Evolutionary conservation across 202 grass and related monocot species (phyloP).

Genomic region (Carex arenaria): DNA sequence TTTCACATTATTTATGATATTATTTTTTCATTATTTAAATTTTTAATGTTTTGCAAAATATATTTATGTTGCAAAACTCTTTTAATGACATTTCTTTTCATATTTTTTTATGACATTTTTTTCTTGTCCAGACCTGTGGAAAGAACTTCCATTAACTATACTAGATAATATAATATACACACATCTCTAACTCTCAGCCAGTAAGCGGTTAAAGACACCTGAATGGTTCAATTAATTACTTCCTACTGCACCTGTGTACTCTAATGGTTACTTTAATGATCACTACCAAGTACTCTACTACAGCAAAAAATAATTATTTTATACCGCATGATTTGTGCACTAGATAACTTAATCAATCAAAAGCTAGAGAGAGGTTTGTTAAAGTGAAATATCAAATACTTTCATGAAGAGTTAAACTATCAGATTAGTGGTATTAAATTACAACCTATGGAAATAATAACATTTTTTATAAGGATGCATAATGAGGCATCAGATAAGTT

Average conservation of each 20-base stretch:
- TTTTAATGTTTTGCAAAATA: too few species aligned
- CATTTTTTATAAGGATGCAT: not conserved
- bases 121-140: not conserved
- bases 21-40: too few species aligned
- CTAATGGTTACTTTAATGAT: not conserved
- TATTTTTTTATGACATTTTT: too few species aligned
- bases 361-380: not conserved
- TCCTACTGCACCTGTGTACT: not conserved
- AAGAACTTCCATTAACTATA: not conserved
- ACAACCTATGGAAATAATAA: not conserved
- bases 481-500: not conserved
- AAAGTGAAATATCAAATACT: not conserved
- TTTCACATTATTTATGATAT: too few species aligned
- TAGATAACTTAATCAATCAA: not conserved
- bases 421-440: not conserved
- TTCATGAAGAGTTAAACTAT: not conserved
- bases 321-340: slow-evolving; percentile 15
- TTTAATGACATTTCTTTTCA: too few species aligned
- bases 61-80: too few species aligned
- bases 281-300: not conserved
- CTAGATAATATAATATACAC: not conserved
- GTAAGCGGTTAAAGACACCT: slow-evolving; percentile 6
- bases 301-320: not conserved
- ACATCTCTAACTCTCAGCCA: not conserved
- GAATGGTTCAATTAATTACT: not conserved